Conservation (phyloP, 495 filamentous ascomycete genomes). For the Cairneyella variabilis region DNA sequence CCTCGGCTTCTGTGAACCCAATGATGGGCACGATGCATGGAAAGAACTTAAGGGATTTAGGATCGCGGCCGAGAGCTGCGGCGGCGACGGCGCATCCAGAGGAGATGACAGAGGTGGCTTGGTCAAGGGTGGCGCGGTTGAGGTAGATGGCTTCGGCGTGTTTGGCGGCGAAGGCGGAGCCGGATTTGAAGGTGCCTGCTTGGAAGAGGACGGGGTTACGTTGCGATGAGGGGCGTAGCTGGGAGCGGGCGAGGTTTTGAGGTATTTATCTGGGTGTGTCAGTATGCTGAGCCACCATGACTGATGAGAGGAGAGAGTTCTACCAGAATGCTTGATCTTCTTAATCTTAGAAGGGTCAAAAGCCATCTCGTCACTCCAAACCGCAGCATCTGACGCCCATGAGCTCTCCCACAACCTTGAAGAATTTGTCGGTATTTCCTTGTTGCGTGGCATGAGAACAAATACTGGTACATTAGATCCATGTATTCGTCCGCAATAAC, state of each 20-base stretch:
- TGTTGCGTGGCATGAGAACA: too few relatives aligned
- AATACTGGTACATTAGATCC: constrained; percentile 60
- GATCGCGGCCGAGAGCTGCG: constrained; percentile 47
- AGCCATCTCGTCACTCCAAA: constrained; percentile 42
- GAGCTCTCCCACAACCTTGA: constrained; percentile 67
- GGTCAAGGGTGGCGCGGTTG: constrained; percentile 38
- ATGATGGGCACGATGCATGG: constrained; percentile 53
- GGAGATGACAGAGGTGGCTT: constrained; percentile 53
- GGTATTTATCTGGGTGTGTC: constrained; percentile 55
- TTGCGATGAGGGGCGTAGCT: constrained; percentile 60
- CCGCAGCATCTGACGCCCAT: constrained; percentile 62
- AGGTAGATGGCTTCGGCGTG: constrained; percentile 64
- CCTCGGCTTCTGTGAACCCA: constrained; percentile 53
- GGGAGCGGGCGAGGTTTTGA: constrained; percentile 57
- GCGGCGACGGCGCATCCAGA: constrained; percentile 53
- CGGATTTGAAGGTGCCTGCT: constrained; percentile 59
- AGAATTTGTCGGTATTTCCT: too few relatives aligned
- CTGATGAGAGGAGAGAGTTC: constrained; percentile 39
- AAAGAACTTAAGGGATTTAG: constrained; percentile 55
- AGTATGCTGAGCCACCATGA: constrained; percentile 34
- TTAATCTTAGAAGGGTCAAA: constrained; percentile 56
- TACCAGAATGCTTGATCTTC: constrained; percentile 61
- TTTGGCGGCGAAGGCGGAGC: constrained; percentile 60
- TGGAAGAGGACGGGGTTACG: constrained; percentile 62
- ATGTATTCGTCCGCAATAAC: constrained; percentile 58